Conservation (phyloP, 495 filamentous ascomycete species). For the Daldinia grandis region DNA sequence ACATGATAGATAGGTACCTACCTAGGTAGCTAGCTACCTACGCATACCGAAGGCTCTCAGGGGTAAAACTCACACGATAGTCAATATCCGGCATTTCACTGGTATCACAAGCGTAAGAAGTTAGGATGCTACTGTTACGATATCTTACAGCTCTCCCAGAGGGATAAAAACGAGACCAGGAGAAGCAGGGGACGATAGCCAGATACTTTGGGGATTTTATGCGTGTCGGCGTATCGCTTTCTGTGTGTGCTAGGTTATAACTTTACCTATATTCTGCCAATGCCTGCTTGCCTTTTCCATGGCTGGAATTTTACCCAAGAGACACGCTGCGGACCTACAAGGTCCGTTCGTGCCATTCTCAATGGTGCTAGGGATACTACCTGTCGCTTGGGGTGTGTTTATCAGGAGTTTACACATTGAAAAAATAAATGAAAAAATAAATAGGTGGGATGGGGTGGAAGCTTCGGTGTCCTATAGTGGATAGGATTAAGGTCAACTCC, state of each 20-base stretch:
- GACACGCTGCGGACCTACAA: constrained; percentile 2
- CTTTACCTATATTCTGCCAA: neutral
- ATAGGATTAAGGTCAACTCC: too few species aligned
- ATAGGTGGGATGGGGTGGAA: too few species aligned
- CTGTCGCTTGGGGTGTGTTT: constrained; percentile 12
- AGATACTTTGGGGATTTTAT: constrained; percentile 16
- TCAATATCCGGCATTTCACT: neutral
- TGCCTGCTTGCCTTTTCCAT: constrained; percentile 1
- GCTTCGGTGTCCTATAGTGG: too few species aligned
- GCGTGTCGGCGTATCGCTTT: constrained; percentile 7
- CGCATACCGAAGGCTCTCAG: too few species aligned
- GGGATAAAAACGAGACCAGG: neutral
- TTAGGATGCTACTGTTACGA: neutral
- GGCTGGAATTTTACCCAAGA: neutral
- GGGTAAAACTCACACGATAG: too few species aligned
- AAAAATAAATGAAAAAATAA: too few species aligned
- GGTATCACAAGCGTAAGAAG: neutral
- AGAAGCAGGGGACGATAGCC: constrained; percentile 1
- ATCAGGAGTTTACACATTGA: constrained; percentile 13
- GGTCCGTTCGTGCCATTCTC: constrained; percentile 4
- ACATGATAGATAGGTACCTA: constrained; percentile 13
- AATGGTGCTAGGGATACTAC: constrained; percentile 5
- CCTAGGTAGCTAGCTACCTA: too few species aligned
- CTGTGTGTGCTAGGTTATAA: constrained; percentile 9
- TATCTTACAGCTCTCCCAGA: constrained; percentile 3